Evolutionary conservation across 805 yeast species (phyloP).

Genomic region (Monosporozyma aerobia): DNA sequence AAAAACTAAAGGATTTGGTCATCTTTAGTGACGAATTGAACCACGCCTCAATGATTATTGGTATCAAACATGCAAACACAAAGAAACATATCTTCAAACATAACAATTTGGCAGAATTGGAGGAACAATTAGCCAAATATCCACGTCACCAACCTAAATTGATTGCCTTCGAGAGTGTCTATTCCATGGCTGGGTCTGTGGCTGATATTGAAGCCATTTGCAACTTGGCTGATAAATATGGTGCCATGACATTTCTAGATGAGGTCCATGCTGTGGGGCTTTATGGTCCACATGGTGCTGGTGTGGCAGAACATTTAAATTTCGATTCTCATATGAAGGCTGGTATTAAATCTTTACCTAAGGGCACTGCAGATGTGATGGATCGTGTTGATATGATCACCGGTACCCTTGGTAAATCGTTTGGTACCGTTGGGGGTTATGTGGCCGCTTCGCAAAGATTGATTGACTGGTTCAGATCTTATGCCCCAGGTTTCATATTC

Average conservation of each 20-base stretch:
- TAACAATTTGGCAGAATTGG: conserved; percentile 79
- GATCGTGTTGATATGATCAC: conserved; percentile 93
- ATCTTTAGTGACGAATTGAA: conserved; percentile 87
- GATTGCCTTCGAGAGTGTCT: conserved; percentile 94
- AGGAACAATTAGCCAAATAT: conserved; percentile 62
- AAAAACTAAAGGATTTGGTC: conserved; percentile 79
- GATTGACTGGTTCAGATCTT: conserved; percentile 93
- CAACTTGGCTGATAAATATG: conserved; percentile 94
- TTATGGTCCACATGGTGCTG: conserved; percentile 99
- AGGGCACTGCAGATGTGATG: conserved; percentile 50
- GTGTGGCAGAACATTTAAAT: conserved; percentile 95
- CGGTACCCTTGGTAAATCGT: conserved; percentile 95
- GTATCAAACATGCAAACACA: conserved; percentile 83
- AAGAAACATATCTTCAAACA: conserved; percentile 86
- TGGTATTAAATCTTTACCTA: conserved; percentile 41
- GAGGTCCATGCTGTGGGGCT: conserved; percentile 99
- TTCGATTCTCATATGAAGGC: conserved; percentile 69
- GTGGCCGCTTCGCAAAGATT: conserved; percentile 78
- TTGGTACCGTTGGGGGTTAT: conserved; percentile 96
- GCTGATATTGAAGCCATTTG: conserved; percentile 89
- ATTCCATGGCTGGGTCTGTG: conserved; percentile 97
- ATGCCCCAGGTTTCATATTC: conserved; percentile 95
- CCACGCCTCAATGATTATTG: conserved; percentile 97
- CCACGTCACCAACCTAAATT: conserved; percentile 87
- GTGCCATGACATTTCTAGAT: conserved; percentile 92